Evolutionary conservation across 768 basidiomycete genomes (phyloP).

Genomic region (Pholiota molesta): DNA sequence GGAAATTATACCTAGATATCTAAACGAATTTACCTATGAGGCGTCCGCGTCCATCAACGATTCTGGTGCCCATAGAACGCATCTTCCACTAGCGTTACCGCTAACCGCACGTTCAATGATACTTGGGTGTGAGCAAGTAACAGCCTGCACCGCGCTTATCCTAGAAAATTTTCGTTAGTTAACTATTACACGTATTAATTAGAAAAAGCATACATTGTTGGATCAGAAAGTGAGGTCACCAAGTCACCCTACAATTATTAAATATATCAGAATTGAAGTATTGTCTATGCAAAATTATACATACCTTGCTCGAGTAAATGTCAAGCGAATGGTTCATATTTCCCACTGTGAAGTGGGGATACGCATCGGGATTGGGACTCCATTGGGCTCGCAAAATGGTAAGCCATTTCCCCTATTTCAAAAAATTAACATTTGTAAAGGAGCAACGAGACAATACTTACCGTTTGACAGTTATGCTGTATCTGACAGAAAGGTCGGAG

Average conservation of each 20-base stretch:
- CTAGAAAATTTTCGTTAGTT: constrained; percentile 35
- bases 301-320: constrained; percentile 73
- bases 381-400: constrained; percentile 79
- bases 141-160: constrained; percentile 85
- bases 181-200: neutral
- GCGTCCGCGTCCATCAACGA: constrained; percentile 8
- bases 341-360: constrained; percentile 85
- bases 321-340: constrained; percentile 81
- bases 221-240: constrained; percentile 64
- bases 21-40: neutral
- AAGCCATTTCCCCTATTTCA: constrained; percentile 75
- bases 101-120: constrained; percentile 74
- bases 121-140: constrained; percentile 84
- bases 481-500: constrained; percentile 67
- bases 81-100: constrained; percentile 80
- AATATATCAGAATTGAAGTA: neutral
- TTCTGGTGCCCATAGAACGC: constrained; percentile 71
- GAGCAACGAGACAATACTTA: constrained; percentile 32
- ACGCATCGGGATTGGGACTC: constrained; percentile 76
- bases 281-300: neutral
- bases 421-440: neutral
- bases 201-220: constrained; percentile 42
- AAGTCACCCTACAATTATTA: constrained; percentile 59
- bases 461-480: constrained; percentile 81
- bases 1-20: neutral